Evolutionary conservation across 352 stramenopile species (phyloP).

Genomic region (Aphanomyces euteiches): DNA sequence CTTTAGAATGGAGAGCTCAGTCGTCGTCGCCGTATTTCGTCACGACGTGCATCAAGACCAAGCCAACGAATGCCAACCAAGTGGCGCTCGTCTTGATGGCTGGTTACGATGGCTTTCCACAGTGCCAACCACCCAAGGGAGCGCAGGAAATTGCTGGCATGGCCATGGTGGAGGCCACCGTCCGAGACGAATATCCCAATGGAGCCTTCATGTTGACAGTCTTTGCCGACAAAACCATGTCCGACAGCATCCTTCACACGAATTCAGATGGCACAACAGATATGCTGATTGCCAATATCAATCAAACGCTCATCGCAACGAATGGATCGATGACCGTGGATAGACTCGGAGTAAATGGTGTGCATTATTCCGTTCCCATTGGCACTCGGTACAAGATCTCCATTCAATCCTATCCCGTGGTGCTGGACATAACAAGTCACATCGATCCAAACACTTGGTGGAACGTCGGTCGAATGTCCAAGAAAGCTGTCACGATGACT

Average conservation of each 20-base stretch:
- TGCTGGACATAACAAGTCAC: not conserved
- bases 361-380: not conserved
- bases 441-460: not conserved
- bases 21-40: not conserved
- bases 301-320: not conserved
- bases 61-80: not conserved
- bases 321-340: not conserved
- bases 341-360: slow-evolving; percentile 9
- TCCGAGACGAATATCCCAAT: not conserved
- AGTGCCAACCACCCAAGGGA: not conserved
- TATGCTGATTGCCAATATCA: not conserved
- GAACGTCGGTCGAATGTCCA: not conserved
- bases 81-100: slow-evolving; percentile 10
- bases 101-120: slow-evolving; percentile 2
- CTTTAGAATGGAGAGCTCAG: not conserved
- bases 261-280: slow-evolving; percentile 19
- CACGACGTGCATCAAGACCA: slow-evolving; percentile 1
- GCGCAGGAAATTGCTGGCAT: slow-evolving; percentile 5
- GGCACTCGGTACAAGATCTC: slow-evolving; percentile 11
- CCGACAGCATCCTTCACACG: not conserved
- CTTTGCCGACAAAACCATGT: not conserved
- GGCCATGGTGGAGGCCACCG: slow-evolving; percentile 5
- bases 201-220: slow-evolving; percentile 13
- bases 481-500: not conserved
- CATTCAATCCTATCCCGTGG: not conserved